phyloP scores from a whole-genome alignment of 2,329 filamentous ascomycete genomes.

The Trichoderma koningii region DNA sequence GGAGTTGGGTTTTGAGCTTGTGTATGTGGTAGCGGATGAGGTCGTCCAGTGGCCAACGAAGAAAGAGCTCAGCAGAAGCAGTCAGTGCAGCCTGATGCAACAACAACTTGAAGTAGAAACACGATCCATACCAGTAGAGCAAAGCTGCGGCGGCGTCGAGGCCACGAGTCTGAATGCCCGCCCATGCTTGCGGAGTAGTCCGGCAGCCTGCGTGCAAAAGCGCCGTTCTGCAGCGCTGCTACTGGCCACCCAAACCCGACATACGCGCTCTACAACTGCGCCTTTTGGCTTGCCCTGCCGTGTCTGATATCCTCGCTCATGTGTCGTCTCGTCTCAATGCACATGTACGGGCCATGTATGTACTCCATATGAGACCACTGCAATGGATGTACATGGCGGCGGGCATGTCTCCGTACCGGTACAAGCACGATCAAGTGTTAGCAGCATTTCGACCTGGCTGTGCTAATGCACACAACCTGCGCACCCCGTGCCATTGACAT shows the following conservation, averaged over 20 bases:
- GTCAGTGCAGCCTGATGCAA: constrained; percentile 24
- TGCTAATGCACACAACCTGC: constrained; percentile 17
- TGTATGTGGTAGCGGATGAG: background rate
- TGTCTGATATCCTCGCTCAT: background rate
- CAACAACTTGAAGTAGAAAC: background rate
- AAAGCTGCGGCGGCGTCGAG: constrained; percentile 6
- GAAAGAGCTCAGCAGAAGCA: constrained; percentile 16
- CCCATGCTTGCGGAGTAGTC: constrained; percentile 24
- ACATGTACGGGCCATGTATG: background rate
- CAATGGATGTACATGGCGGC: background rate
- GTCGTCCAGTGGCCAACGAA: constrained; percentile 10
- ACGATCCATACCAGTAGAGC: no score
- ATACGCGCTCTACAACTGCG: background rate
- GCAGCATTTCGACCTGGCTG: background rate
- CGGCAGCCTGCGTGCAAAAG: constrained; percentile 8
- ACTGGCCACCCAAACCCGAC: background rate
- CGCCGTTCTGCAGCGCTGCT: background rate
- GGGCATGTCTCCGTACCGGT: background rate
- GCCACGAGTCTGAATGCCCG: constrained; percentile 15
- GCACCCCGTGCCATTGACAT: constrained; percentile 10
- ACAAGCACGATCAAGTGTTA: constrained; percentile 1
- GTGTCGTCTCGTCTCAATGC: constrained; percentile 19
- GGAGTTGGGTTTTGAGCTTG: background rate
- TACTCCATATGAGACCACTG: background rate
- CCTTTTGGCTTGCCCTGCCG: constrained; percentile 8